Base-by-base conservation (phyloP, 805 yeast species). In the Wickerhamiella galacta region DNA sequence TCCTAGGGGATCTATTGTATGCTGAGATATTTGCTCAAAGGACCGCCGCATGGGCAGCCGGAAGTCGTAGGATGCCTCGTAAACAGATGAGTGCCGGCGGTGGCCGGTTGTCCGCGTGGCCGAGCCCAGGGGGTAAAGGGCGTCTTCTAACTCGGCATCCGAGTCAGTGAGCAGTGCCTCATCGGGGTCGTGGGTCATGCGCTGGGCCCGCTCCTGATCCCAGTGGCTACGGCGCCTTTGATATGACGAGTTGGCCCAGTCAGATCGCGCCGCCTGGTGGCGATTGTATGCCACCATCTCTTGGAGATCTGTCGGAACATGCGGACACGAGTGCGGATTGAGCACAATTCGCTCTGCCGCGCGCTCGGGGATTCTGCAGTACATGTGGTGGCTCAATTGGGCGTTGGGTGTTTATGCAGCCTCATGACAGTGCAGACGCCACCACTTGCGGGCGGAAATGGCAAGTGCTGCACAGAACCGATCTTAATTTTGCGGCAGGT, bases 311-410 rank as follows among this genome's bases (percentile, higher is more conserved):
- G 32, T 8, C 14, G 37, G 37, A 6, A 31, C 25, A 14, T 31
- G 37, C 3, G 34, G 37, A n/a, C 30, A 16, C 4, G 26, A 18
- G 26, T 34, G 37, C 16, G 37, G 37, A 21, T 34, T 34, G 7
- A 25, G 31, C 6, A 31, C 28, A 6, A 34, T 22, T 22, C 34
- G 15, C 8, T 28, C 25, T 16, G 37, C 37, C 12, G 34, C 31
- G 3, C 20, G 22, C n/a, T 18, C 12, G n/a, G 36, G 36, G 7
- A 33, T 10, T 6, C 15, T 14, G 12, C 12, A 8, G 26, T 12
- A 9, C 26, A 24, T 24, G 15, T n/a, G n/a, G n/a, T n/a, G n/a
- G n/a, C n/a, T n/a, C n/a, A n/a, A n/a, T n/a, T n/a, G n/a, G n/a
- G n/a, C n/a, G n/a, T n/a, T n/a, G n/a, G n/a, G n/a, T n/a, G n/a